Evolutionary conservation across 2,329 filamentous ascomycete genomes (phyloP).

Genomic region (Arthrobotrys sphaeroides): DNA sequence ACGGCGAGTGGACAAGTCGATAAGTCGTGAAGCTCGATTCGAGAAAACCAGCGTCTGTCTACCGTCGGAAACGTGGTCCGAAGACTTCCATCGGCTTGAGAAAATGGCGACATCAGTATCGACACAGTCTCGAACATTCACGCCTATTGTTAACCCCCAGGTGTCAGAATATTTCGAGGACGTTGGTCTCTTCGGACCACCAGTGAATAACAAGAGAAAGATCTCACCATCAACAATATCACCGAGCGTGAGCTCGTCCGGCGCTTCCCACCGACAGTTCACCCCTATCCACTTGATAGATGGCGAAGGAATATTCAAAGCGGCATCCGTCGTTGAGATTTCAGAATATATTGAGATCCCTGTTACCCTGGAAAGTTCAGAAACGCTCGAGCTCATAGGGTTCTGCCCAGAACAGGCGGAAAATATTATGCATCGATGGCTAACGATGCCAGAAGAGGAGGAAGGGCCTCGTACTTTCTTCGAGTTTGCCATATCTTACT

Average conservation of each 20-base stretch:
- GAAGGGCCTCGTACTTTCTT: not conserved
- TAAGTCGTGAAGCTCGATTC: too few species aligned
- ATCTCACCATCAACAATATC: not conserved
- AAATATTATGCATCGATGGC: not conserved
- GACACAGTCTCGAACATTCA: not conserved
- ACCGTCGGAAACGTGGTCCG: too few species aligned
- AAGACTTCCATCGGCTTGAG: not conserved
- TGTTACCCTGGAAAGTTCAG: not conserved
- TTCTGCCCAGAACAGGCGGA: not conserved
- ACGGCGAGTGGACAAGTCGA: too few species aligned
- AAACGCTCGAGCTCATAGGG: not conserved
- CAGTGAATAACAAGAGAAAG: not conserved
- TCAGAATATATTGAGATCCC: not conserved
- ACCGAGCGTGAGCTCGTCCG: not conserved
- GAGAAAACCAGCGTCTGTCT: too few species aligned
- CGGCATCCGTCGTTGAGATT: not conserved
- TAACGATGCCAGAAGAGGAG: not conserved
- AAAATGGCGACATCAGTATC: not conserved
- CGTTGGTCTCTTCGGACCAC: not conserved
- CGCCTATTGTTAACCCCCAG: not conserved
- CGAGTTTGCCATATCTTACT: not conserved
- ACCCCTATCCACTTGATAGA: not conserved
- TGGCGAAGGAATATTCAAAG: not conserved
- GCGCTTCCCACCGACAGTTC: not conserved
- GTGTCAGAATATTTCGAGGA: not conserved